Conservation (phyloP, 495 filamentous ascomycete species). For the Viridothelium virens region DNA sequence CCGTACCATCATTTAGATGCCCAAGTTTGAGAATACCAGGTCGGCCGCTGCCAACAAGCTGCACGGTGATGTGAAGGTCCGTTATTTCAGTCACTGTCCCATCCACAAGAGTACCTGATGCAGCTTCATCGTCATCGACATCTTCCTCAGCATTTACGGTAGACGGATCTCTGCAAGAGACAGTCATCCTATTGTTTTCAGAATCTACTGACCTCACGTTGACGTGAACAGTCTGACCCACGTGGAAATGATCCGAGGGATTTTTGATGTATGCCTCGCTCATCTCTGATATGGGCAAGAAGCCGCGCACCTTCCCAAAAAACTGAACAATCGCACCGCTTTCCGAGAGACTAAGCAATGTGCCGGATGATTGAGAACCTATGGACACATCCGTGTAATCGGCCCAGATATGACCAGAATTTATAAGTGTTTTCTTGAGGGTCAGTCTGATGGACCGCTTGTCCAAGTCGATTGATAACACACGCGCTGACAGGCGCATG, state of each 20-base stretch:
- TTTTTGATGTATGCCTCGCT: slow-evolving; percentile 91
- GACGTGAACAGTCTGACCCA: slow-evolving; percentile 84
- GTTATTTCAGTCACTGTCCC: slow-evolving; percentile 81
- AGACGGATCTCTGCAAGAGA: slow-evolving; percentile 87
- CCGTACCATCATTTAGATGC: slow-evolving; percentile 76
- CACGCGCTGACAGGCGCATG: slow-evolving; percentile 68
- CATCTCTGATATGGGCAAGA: slow-evolving; percentile 91
- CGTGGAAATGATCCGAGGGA: slow-evolving; percentile 76
- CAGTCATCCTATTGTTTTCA: slow-evolving; percentile 60
- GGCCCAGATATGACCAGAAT: slow-evolving; percentile 78
- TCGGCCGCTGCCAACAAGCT: slow-evolving; percentile 60
- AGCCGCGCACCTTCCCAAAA: slow-evolving; percentile 72
- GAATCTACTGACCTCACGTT: slow-evolving; percentile 71
- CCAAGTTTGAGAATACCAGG: slow-evolving; percentile 65
- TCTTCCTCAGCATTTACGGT: slow-evolving; percentile 67
- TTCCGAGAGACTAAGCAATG: slow-evolving; percentile 66
- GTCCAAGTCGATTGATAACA: slow-evolving; percentile 68
- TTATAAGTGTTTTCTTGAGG: slow-evolving; percentile 87
- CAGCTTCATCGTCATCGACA: slow-evolving; percentile 61
- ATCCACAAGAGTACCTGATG: slow-evolving; percentile 60
- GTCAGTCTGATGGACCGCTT: slow-evolving; percentile 80
- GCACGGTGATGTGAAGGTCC: slow-evolving; percentile 66
- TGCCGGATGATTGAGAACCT: slow-evolving; percentile 71
- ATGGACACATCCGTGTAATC: slow-evolving; percentile 61
- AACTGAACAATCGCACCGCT: slow-evolving; percentile 89